phyloP scores from a whole-genome alignment of 208 protist species.

The Wallacemonas collosoma region DNA sequence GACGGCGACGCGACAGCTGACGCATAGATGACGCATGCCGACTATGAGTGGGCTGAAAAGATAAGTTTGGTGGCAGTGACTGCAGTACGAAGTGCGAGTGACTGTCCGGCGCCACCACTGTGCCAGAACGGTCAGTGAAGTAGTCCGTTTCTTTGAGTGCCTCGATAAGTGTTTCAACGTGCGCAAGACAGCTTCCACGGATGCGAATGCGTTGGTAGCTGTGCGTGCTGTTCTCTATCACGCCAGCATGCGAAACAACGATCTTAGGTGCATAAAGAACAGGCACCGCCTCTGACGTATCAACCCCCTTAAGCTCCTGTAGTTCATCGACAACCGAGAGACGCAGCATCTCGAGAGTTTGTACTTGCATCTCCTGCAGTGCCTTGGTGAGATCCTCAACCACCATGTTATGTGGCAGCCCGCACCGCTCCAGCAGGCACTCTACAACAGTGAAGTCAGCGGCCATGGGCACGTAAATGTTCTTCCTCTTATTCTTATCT shows the following conservation, averaged over 20 bases:
- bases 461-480: slow-evolving; percentile 48
- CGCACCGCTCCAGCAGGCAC: slow-evolving; percentile 79
- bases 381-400: slow-evolving; percentile 78
- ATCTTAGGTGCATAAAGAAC: slow-evolving; percentile 86
- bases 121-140: slow-evolving; percentile 51
- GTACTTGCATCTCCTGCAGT: slow-evolving; percentile 70
- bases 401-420: slow-evolving; percentile 83
- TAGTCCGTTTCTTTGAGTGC: slow-evolving; percentile 60
- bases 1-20: slow-evolving; percentile 1
- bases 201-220: slow-evolving; percentile 87
- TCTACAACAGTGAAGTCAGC: slow-evolving; percentile 83
- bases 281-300: slow-evolving; percentile 40
- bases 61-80: slow-evolving; percentile 36
- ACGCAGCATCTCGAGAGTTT: slow-evolving; percentile 68
- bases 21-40: slow-evolving; percentile 18
- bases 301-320: slow-evolving; percentile 15
- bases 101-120: not conserved
- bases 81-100: not conserved
- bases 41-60: slow-evolving; percentile 31
- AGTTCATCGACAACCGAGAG: slow-evolving; percentile 57
- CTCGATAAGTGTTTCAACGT: slow-evolving; percentile 65
- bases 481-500: slow-evolving; percentile 18
- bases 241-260: slow-evolving; percentile 76
- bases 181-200: slow-evolving; percentile 79
- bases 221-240: slow-evolving; percentile 80